Base-by-base conservation (phyloP, 129 eudicot species). In the sunflower (Helianthus annuus) region DNA sequence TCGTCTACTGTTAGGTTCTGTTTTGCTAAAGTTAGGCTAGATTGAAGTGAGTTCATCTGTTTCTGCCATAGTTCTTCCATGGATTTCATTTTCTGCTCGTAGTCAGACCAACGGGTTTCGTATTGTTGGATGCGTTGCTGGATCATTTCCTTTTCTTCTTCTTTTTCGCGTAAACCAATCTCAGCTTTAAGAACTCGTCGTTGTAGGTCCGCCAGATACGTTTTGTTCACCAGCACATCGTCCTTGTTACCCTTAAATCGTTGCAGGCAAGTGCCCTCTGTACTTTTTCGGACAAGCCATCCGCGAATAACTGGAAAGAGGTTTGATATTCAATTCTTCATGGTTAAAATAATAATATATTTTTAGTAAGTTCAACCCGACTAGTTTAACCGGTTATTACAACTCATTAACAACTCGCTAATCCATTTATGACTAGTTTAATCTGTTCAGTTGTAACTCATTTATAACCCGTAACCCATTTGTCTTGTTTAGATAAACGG, bases 51-150 rank as follows among this genome's bases (percentile, higher is more conserved):
- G 72, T 87, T 66, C 96, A 92, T 92, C 68, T 92, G 96, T 66
- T 82, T 92, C 70, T 92, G 97, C 97, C 97, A 92, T 49, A 82
- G 78, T 70, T 89, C 97, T 76, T 92, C 97, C 97, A 92, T 81
- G 19, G 97, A 86, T 48, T 85, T 92, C 97, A 92, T 92, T 84
- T 86, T 92, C 11, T 76, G 51, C 83, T 92, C 96, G 51, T 92
- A 92, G 64, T 92, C 97, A 0, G 96, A 86, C 97, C 97, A 92
- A 32, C 97, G 96, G 76, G 66, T 79, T 46, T 92, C 96, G 24
- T 88, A 89, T 76, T 86, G 93, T 54, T 87, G 89, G 6, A 92
- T 82, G 49, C 93, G 86, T 72, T 84, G 93, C 27, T 72, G 79
- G 17, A 92, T 89, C 65, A 86, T 85, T 15, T 89, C 91, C 14